phyloP scores from a whole-genome alignment of 441 rosid genomes.

The Iberis amara region DNA sequence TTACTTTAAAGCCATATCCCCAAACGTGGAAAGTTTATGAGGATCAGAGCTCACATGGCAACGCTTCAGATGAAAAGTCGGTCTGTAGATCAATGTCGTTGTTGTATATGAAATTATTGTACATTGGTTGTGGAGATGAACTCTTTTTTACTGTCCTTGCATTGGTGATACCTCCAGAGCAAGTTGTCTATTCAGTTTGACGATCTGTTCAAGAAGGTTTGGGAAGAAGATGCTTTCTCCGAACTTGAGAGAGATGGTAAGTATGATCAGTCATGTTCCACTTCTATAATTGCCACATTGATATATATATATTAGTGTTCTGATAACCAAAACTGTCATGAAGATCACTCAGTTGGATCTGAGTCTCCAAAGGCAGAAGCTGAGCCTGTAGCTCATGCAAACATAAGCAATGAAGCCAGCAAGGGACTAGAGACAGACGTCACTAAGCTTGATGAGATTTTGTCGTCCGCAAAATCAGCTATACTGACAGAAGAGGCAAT shows the following conservation, averaged over 20 bases:
- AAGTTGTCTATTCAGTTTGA: slow-evolving; percentile 85
- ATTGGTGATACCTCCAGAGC: slow-evolving; percentile 45
- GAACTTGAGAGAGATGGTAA: slow-evolving; percentile 60
- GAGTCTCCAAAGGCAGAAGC: slow-evolving; percentile 43
- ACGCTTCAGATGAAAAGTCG: slow-evolving; percentile 49
- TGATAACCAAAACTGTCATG: slow-evolving; percentile 20
- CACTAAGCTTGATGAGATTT: slow-evolving; percentile 72
- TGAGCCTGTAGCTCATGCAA: slow-evolving; percentile 38
- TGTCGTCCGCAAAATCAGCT: slow-evolving; percentile 50
- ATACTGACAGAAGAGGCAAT: slow-evolving; percentile 35
- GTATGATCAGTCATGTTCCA: slow-evolving; percentile 27
- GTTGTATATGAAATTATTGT: slow-evolving; percentile 11
- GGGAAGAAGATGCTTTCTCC: slow-evolving; percentile 70
- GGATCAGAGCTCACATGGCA: slow-evolving; percentile 44
- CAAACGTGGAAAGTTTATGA: slow-evolving; percentile 64
- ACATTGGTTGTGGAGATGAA: slow-evolving; percentile 9
- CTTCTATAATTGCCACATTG: slow-evolving; percentile 2
- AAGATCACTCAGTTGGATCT: slow-evolving; percentile 44
- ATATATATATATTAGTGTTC: slow-evolving; percentile 12
- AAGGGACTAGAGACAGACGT: slow-evolving; percentile 36
- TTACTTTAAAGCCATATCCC: slow-evolving; percentile 53
- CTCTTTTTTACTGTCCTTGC: slow-evolving; percentile 12
- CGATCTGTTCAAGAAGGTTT: slow-evolving; percentile 79
- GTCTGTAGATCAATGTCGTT: slow-evolving; percentile 38
- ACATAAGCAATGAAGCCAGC: slow-evolving; percentile 29